A percentile compares a stretch with the other conserved stretches of the same genome.
phyloP scores from a whole-genome alignment of 1,284 basidiomycete genomes.

The Heimioporus retisporus region DNA sequence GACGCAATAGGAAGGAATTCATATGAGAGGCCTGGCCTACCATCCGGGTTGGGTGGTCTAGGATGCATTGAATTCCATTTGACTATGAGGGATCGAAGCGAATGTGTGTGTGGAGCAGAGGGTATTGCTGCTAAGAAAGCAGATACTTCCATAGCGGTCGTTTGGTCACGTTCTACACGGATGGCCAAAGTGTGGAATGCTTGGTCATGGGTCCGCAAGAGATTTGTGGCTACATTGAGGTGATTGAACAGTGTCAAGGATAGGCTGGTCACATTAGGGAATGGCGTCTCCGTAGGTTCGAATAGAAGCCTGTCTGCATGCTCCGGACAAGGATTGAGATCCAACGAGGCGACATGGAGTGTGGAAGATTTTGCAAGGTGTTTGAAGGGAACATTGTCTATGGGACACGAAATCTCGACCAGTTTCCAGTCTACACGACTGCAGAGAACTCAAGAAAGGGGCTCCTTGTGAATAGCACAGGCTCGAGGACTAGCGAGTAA shows the following conservation, averaged over 20 bases:
- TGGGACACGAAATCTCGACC: constrained; percentile 2
- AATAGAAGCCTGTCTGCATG: constrained; percentile 1
- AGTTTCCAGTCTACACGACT: neutral
- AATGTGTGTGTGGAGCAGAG: constrained; percentile 11
- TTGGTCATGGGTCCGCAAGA: constrained; percentile 16
- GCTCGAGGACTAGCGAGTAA: too few species aligned
- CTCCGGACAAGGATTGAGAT: neutral
- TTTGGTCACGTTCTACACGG: neutral
- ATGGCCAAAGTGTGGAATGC: constrained; percentile 9
- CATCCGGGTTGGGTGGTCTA: neutral
- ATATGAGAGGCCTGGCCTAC: neutral
- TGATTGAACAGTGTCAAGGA: neutral
- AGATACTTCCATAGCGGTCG: neutral
- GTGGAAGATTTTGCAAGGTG: constrained; percentile 4
- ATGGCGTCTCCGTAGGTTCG: constrained; percentile 10
- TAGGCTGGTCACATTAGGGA: neutral
- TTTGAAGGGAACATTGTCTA: constrained; percentile 2
- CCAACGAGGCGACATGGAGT: constrained; percentile 1
- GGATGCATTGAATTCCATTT: neutral
- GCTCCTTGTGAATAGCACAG: too few species aligned
- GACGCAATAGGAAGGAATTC: neutral
- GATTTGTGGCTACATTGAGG: neutral
- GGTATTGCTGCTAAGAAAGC: neutral
- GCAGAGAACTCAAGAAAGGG: too few species aligned
- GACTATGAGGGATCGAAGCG: constrained; percentile 6